Percentiles rank a stretch among this genome's conserved stretches.
phyloP scores from a whole-genome alignment of 2,329 filamentous ascomycete genomes.

The Meredithiella fracta region DNA sequence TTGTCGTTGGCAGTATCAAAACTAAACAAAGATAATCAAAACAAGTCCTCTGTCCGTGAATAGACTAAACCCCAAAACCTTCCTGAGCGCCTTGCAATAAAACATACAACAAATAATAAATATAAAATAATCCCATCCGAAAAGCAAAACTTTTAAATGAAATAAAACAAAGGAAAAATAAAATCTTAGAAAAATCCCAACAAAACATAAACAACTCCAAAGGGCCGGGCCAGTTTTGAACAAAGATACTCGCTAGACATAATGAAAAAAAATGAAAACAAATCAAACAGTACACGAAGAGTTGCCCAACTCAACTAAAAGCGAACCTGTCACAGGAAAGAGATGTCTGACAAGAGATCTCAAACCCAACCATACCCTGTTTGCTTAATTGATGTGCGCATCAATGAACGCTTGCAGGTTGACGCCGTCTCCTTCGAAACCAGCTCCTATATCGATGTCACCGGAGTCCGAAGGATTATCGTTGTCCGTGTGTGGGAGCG shows the following conservation, averaged over 20 bases:
- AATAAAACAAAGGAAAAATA: neutral
- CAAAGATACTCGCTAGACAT: neutral
- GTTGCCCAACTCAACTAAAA: too few species aligned
- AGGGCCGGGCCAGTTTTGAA: neutral
- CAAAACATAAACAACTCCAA: neutral
- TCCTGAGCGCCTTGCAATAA: neutral
- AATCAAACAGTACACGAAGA: too few species aligned
- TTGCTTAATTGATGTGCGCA: constrained; percentile 5
- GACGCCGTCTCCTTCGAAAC: constrained; percentile 1
- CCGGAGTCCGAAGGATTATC: neutral
- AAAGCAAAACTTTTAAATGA: neutral
- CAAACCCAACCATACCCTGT: too few species aligned
- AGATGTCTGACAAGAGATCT: too few species aligned
- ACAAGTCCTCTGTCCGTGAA: too few species aligned
- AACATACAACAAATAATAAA: neutral
- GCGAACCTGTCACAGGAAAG: too few species aligned
- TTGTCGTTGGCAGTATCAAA: too few species aligned
- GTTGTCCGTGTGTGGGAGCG: neutral
- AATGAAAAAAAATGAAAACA: neutral
- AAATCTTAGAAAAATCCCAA: neutral
- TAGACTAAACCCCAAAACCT: constrained; percentile 1
- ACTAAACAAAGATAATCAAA: too few species aligned
- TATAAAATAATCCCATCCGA: neutral
- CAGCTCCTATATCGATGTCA: neutral
- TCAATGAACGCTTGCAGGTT: constrained; percentile 14